These are phyloP conservation scores for Pseudopithomyces chartarum DNA, from an alignment of 2,329 filamentous ascomycete species.

Conservation along the genomic window DNA sequence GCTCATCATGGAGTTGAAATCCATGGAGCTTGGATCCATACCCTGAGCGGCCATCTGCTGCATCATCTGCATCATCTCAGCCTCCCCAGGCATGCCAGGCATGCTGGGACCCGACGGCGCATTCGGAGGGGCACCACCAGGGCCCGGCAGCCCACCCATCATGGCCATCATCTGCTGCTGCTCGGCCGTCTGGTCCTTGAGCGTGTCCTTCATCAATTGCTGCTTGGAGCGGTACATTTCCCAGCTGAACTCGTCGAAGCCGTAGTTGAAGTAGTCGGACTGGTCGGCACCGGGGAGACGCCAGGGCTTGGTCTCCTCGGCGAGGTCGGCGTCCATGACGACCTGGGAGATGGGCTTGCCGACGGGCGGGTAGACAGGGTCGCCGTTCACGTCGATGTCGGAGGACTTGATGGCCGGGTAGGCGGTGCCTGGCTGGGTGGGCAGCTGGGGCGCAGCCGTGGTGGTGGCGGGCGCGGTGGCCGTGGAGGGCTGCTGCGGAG, in stretches of 20 bases:
- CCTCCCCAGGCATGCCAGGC: constrained; percentile 51
- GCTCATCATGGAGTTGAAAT: constrained; percentile 42
- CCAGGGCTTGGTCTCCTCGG: constrained; percentile 88
- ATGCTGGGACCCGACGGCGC: constrained; percentile 36
- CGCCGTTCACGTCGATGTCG: constrained; percentile 81
- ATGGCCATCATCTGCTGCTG: constrained; percentile 66
- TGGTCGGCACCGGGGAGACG: constrained; percentile 91
- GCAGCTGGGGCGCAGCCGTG: constrained; percentile 26
- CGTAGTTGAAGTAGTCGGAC: constrained; percentile 98
- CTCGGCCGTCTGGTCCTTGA: constrained; percentile 77
- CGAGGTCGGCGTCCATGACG: constrained; percentile 58
- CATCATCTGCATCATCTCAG: constrained; percentile 65
- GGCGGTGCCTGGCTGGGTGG: constrained; percentile 33
- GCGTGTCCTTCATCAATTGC: constrained; percentile 75
- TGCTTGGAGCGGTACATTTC: constrained; percentile 91
- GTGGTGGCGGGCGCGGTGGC: constrained; percentile 25
- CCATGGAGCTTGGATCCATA: constrained; percentile 41
- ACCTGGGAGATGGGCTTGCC: constrained; percentile 73
- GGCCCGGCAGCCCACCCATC: constrained; percentile 42
- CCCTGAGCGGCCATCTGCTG: constrained; percentile 58
- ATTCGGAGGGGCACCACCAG: constrained; percentile 20
- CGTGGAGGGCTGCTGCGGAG: constrained; percentile 26
- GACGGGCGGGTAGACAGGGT: constrained; percentile 74
- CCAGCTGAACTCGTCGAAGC: constrained; percentile 99
- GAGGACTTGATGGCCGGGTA: constrained; percentile 74